Base-by-base conservation (phyloP, 202 grass and related monocot genomes). In the Panicum virgatum region DNA sequence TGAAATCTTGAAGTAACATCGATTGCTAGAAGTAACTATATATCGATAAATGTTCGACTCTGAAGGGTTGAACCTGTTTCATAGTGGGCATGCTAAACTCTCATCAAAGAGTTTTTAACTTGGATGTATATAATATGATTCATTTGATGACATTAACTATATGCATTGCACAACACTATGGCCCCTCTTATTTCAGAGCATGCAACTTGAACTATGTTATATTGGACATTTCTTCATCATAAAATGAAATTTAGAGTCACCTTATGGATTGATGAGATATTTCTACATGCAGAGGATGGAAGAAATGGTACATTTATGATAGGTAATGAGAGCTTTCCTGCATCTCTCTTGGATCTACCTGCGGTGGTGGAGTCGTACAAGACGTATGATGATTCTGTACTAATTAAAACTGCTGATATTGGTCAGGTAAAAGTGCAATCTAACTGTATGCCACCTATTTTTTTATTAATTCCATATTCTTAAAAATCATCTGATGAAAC, bases 221-320 rank as follows among this genome's bases (percentile, higher is more conserved):
- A 72, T 32, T 87, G 18, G 22, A 65, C 12, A 12, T 80, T 11
- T 76, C 61, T 66, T 43, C 46, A 73, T n/a, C n/a, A n/a, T n/a
- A 67, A 47, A 43, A 38, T 72, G 46, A 45, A 63, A 40, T 37
- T 45, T 54, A 9, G 39, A 57, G 80, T 82, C 56, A 23, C 14
- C 20, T n/a, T n/a, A 5, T 69, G 78, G 64, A 11, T 75, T 85
- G 54, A 70, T 69, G 62, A 34, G 45, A 75, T 44, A 46, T 77
- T 78, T 74, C 11, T 56, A 75, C 20, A 14, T 91, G 7, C 71
- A 97, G 95, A 94, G 86, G 92, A 97, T 86, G 95, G 92, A 78
- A 92, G 92, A 85, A 93, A 76, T 78, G 95, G 95, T n/a, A 91
- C 92, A 53, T 98, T 98, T 90, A 94, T 69, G 86, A 94, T 94